These are phyloP conservation scores for Aspergillus glaucus DNA, from an alignment of 2,329 filamentous ascomycete genomes.

Conservation along the genomic window DNA sequence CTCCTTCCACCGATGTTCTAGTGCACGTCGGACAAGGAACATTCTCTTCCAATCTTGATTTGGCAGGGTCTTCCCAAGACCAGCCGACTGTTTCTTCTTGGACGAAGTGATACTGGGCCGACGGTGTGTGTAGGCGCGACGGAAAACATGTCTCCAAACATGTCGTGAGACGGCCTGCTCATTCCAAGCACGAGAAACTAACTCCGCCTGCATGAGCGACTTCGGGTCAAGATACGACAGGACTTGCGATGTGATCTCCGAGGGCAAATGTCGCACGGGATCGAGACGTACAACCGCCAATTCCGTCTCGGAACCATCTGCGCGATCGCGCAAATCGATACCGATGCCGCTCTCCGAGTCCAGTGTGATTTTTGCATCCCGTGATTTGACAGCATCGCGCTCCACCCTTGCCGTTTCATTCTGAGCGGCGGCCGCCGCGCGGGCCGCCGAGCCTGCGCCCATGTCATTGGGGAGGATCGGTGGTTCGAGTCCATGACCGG, in stretches of 20 bases:
- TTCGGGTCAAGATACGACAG: constrained; percentile 54
- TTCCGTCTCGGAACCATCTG: constrained; percentile 29
- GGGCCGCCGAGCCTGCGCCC: constrained; percentile 39
- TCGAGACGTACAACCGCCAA: constrained; percentile 41
- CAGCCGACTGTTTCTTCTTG: constrained; percentile 46
- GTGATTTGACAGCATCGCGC: constrained; percentile 24
- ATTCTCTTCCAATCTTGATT: constrained; percentile 80
- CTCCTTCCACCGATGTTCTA: constrained; percentile 73
- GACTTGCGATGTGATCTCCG: constrained; percentile 54
- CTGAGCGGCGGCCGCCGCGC: constrained; percentile 45
- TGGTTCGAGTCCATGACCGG: constrained; percentile 31
- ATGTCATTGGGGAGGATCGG: constrained; percentile 36
- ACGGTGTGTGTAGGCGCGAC: constrained; percentile 46
- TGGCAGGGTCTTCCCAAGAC: constrained; percentile 49
- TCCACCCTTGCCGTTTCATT: constrained; percentile 36
- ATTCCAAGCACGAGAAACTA: constrained; percentile 54
- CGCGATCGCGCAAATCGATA: constrained; percentile 36
- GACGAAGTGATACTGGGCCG: constrained; percentile 30
- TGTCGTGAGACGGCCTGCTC: constrained; percentile 50
- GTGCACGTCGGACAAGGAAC: constrained; percentile 67
- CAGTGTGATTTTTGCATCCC: constrained; percentile 25
- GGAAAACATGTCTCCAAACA: constrained; percentile 59
- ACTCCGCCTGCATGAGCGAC: constrained; percentile 50
- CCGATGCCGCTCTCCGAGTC: constrained; percentile 48
- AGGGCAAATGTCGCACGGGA: constrained; percentile 49